Conservation (phyloP, 2,329 filamentous ascomycete species). For the Clonostachys byssicola region DNA sequence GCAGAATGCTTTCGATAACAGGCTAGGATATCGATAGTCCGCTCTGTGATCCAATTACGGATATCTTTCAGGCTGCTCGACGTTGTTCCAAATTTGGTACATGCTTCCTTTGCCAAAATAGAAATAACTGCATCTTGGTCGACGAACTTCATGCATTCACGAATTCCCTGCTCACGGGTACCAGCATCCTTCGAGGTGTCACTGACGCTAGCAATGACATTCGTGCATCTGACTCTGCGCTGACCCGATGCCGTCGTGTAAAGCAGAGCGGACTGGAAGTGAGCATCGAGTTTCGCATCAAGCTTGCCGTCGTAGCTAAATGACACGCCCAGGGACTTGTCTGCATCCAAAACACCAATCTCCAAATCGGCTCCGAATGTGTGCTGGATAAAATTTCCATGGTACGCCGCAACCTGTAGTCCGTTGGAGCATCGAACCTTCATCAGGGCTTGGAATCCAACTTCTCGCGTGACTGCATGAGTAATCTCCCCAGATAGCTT, state of each 20-base stretch:
- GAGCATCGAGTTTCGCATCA: conserved; percentile 92
- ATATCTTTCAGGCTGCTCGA: conserved; percentile 81
- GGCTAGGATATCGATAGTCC: conserved; percentile 87
- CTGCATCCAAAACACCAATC: conserved; percentile 85
- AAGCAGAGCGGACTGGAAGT: conserved; percentile 92
- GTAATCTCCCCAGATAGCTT: conserved; percentile 83
- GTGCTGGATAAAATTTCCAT: conserved; percentile 95
- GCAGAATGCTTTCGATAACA: conserved; percentile 92
- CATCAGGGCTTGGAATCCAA: conserved; percentile 93
- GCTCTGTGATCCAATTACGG: conserved; percentile 77
- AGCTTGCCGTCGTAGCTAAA: conserved; percentile 97
- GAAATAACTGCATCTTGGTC: conserved; percentile 92
- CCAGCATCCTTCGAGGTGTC: conserved; percentile 49
- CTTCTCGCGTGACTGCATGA: conserved; percentile 83
- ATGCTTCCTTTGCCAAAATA: conserved; percentile 89
- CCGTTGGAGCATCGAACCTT: conserved; percentile 98
- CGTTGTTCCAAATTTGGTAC: conserved; percentile 70
- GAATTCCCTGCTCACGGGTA: conserved; percentile 48
- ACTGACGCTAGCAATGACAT: conserved; percentile 88
- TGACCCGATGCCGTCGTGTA: conserved; percentile 92
- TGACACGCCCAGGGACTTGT: conserved; percentile 87
- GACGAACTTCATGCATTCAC: conserved; percentile 85
- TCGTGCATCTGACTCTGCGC: conserved; percentile 86
- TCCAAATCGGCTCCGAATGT: conserved; percentile 93
- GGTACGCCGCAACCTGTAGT: conserved; percentile 87